Evolutionary conservation across 495 filamentous ascomycete species (phyloP), one percentile per base, ranked within the genome.

Genomic region (Lasiosphaeriaceae sp.): DNA sequence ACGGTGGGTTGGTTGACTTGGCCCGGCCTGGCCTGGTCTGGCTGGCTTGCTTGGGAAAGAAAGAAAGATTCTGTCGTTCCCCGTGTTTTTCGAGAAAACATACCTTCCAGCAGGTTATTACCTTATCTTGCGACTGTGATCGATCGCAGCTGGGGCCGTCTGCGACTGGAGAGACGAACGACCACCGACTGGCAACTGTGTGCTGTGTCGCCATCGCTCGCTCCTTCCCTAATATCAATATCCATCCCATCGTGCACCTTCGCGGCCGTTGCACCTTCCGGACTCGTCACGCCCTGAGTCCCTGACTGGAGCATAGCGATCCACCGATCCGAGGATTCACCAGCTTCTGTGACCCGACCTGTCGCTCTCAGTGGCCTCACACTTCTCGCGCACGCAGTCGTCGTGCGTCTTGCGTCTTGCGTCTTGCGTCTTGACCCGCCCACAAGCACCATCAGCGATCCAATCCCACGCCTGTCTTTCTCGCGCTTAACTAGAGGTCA

Each of bases 291-390:
- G 23, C 22, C 26, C 26, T 31, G 26, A 9, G 4, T 31, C 20
- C 52, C 23, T 60, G 52, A 60, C 56, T 60, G 58, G 58, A 52
- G 48, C 58, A 51, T 52, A 26, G n/a, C 41, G 37, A 43, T 54
- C 51, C 50, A 54, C 48, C 39, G 39, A 43, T 50, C 47, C 47
- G 6, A 26, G 47, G 39, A 19, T 49, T 41, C 50, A 47, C 44
- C 31, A 22, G 19, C 16, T 6, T 31, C 26, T 31, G 26, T 31
- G 26, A 31, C 26, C 26, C n/a, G n/a, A n/a, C n/a, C n/a, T n/a
- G n/a, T n/a, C n/a, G n/a, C n/a, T 4, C 26, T 31, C 26, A 31
- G 26, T 9, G 26, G 26, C 12, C 48, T 2, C 35, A 17, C 49
- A 23, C 26, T 52, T 52, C 19, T 52, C 50, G 48, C 22, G 23